Conservation (phyloP, 2,329 filamentous ascomycete species). For the Amesomyces nigricolor region DNA sequence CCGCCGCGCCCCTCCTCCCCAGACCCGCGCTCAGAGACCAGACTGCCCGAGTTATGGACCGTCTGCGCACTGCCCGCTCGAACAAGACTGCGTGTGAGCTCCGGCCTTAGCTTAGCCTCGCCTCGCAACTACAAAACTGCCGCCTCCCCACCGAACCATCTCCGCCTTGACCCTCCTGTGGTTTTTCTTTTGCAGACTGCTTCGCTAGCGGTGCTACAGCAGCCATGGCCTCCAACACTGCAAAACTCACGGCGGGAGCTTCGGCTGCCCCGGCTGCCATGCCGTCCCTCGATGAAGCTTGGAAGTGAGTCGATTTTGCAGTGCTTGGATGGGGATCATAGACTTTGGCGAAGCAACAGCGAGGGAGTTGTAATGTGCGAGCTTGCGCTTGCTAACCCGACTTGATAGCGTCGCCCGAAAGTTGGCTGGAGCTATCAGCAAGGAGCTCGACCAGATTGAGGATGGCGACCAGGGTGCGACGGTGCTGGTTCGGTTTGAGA, state of each 20-base stretch:
- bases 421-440: conserved; percentile 38
- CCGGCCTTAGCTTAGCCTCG: conserved; percentile 23
- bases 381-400: conserved; percentile 12
- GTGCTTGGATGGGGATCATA: not conserved
- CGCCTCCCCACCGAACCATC: not conserved
- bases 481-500: conserved; percentile 40
- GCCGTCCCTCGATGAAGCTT: conserved; percentile 18
- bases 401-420: conserved; percentile 38
- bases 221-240: conserved; percentile 13
- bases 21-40: conserved; percentile 16
- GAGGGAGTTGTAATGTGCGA: too few relatives aligned
- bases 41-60: conserved; percentile 32
- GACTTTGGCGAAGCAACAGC: too few relatives aligned
- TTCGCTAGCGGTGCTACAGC: conserved; percentile 7
- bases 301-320: conserved; percentile 21
- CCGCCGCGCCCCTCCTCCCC: conserved; percentile 24
- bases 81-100: conserved; percentile 30
- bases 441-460: conserved; percentile 40
- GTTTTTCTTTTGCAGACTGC: not conserved
- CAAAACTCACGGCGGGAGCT: not conserved
- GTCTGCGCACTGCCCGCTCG: conserved; percentile 24
- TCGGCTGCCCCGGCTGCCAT: conserved; percentile 8
- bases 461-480: conserved; percentile 33
- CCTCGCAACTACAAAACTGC: not conserved
- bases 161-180: not conserved